Evolutionary conservation across 148 eudicot species (phyloP).

Genomic region (Heliamphora exappendiculata): DNA sequence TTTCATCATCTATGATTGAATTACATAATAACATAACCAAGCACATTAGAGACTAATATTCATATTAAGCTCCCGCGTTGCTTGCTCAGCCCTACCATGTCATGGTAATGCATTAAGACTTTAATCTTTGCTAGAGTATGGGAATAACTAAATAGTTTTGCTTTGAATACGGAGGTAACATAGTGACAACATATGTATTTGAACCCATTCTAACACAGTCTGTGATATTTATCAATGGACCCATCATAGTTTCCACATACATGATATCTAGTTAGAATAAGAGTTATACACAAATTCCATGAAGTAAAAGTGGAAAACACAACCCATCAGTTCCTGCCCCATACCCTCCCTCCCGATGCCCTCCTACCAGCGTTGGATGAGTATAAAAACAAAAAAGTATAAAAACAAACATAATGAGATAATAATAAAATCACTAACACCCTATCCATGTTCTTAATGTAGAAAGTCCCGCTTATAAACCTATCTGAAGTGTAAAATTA

Average conservation of each 20-base stretch:
- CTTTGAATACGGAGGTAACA: background rate
- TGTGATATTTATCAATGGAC: background rate
- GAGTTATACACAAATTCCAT: background rate
- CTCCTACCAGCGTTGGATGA: no score
- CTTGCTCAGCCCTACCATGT: conserved; percentile 1
- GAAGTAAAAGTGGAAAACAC: background rate
- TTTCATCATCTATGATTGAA: no score
- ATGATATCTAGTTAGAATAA: background rate
- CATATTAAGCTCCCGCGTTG: background rate
- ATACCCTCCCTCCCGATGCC: no score
- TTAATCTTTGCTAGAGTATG: background rate
- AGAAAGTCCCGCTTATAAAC: background rate
- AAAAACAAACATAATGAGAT: background rate
- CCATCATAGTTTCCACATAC: background rate
- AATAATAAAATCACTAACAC: background rate
- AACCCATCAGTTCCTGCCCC: background rate
- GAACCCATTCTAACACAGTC: background rate
- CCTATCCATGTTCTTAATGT: background rate
- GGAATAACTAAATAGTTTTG: background rate
- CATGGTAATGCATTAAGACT: background rate
- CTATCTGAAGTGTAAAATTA: background rate
- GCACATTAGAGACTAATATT: background rate
- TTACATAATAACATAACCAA: background rate
- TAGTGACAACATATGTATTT: background rate
- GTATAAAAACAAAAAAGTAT: no score